Evolutionary conservation across 140 eudicot species (phyloP).

Genomic region (Senecio squalidus): DNA sequence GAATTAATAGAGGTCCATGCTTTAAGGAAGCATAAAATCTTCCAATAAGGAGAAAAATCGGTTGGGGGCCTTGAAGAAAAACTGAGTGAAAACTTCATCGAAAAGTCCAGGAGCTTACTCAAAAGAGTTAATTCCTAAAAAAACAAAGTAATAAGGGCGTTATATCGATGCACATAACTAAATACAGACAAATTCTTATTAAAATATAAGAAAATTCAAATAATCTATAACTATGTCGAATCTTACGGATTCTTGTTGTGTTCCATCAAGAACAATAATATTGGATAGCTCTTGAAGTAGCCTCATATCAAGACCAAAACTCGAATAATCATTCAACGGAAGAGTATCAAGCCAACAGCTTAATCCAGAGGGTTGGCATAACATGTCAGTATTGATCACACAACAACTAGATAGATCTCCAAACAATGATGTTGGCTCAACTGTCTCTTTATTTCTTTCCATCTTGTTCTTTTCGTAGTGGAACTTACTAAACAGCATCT

Average conservation of each 20-base stretch:
- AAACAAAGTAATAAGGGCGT: constrained; percentile 5
- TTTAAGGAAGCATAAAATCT: constrained; percentile 56
- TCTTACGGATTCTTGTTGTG: constrained; percentile 47
- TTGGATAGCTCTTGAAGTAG: constrained; percentile 59
- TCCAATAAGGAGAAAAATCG: constrained; percentile 71
- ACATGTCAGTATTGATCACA: constrained; percentile 35
- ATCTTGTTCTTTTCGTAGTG: constrained; percentile 52
- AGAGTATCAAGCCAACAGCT: constrained; percentile 56
- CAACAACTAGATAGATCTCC: constrained; percentile 51
- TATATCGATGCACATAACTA: not conserved
- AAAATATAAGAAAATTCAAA: not conserved
- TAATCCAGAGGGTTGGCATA: constrained; percentile 45
- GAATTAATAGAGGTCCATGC: constrained; percentile 57
- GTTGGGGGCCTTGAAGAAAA: constrained; percentile 80
- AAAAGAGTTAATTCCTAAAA: constrained; percentile 47
- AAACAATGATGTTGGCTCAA: constrained; percentile 20
- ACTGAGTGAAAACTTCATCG: constrained; percentile 43
- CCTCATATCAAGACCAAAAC: constrained; percentile 64
- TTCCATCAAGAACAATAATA: constrained; percentile 35
- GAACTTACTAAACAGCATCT: constrained; percentile 55
- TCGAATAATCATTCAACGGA: constrained; percentile 53
- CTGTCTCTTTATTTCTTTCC: constrained; percentile 20
- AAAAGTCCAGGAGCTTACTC: constrained; percentile 29
- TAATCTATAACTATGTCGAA: not conserved
- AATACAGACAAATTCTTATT: not conserved